phyloP scores from a whole-genome alignment of 805 yeast genomes.

The Tetrapisispora pingtungensis region DNA sequence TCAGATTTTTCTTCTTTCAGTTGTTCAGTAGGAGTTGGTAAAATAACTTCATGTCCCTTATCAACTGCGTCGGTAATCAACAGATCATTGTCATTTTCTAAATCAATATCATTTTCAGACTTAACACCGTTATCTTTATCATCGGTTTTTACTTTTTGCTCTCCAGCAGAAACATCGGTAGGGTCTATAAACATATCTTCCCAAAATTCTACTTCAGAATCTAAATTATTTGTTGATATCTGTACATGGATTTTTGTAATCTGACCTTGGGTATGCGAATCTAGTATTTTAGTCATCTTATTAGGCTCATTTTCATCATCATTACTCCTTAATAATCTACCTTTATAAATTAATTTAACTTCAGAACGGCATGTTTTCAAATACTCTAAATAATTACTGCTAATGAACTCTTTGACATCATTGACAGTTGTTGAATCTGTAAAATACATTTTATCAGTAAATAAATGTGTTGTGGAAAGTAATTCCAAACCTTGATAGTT shows the following conservation, averaged over 20 bases:
- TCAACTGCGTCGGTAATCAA: background rate
- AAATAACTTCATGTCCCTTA: background rate
- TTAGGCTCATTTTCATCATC: slow-evolving; percentile 7
- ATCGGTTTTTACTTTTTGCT: no score
- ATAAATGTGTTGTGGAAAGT: slow-evolving; percentile 18
- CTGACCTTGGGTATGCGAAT: slow-evolving; percentile 3
- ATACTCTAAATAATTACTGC: slow-evolving; percentile 18
- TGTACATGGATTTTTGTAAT: slow-evolving; percentile 20
- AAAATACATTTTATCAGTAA: slow-evolving; percentile 15
- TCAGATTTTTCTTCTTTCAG: background rate
- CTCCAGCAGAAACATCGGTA: background rate
- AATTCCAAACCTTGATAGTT: slow-evolving; percentile 14
- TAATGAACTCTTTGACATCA: slow-evolving; percentile 21
- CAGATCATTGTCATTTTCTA: no score
- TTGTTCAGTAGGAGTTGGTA: background rate
- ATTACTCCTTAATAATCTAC: slow-evolving; percentile 12
- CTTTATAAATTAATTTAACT: slow-evolving; percentile 24
- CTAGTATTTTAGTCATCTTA: slow-evolving; percentile 13
- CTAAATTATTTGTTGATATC: slow-evolving; percentile 17
- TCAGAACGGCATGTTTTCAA: slow-evolving; percentile 13
- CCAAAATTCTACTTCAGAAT: slow-evolving; percentile 24
- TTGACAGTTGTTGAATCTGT: slow-evolving; percentile 17
- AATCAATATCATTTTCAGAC: no score
- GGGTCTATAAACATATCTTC: slow-evolving; percentile 13
- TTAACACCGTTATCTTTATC: no score